phyloP scores from a whole-genome alignment of 805 yeast genomes.

The Saturnispora diversa region DNA sequence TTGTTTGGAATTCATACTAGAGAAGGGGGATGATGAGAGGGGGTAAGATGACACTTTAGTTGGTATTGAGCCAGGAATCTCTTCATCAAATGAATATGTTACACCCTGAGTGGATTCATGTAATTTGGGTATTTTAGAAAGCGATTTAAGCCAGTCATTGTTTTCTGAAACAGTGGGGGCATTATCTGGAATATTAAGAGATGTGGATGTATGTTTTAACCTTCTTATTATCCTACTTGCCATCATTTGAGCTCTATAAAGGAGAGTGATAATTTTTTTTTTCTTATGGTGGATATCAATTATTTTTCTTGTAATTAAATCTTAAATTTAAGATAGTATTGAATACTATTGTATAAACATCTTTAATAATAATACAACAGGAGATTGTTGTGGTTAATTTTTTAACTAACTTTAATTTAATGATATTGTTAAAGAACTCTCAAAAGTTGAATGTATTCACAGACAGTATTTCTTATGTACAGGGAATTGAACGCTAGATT shows the following conservation, averaged over 20 bases:
- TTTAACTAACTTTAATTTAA: too few species aligned
- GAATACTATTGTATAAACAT: too few species aligned
- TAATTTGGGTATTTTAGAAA: not conserved
- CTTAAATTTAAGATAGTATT: too few species aligned
- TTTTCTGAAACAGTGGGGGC: constrained; percentile 31
- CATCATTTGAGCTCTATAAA: too few species aligned
- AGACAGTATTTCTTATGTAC: too few species aligned
- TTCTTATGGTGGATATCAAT: too few species aligned
- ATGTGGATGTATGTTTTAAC: constrained; percentile 1
- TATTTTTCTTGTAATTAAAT: too few species aligned
- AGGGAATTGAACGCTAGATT: too few species aligned
- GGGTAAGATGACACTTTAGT: constrained; percentile 28
- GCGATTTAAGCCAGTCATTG: constrained; percentile 24
- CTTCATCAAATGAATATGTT: constrained; percentile 17
- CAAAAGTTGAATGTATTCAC: too few species aligned
- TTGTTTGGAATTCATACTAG: constrained; percentile 28
- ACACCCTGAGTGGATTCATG: constrained; percentile 18
- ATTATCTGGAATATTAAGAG: constrained; percentile 22
- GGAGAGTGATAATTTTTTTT: not conserved
- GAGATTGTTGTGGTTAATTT: too few species aligned
- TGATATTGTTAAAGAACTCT: too few species aligned
- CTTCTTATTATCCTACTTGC: not conserved
- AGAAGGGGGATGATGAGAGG: constrained; percentile 34
- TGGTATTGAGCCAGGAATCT: constrained; percentile 19
- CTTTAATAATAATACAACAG: too few species aligned